Conservation (phyloP, 768 basidiomycete genomes). For the Hygrophorus pudorinus region DNA sequence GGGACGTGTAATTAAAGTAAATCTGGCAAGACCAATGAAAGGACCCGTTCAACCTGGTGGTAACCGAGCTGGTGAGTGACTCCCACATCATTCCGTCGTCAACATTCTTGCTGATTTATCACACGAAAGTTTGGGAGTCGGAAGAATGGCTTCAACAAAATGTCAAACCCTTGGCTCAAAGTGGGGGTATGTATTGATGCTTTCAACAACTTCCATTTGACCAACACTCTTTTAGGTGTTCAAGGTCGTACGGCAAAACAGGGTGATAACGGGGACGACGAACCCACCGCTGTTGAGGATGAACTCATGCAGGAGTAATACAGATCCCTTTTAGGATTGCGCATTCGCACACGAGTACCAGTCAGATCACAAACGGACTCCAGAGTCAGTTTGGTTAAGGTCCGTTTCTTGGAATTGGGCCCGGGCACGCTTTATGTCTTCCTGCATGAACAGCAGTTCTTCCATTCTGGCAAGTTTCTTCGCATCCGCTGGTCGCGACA, state of each 20-base stretch:
- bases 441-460: constrained; percentile 87
- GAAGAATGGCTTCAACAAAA: constrained; percentile 88
- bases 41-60: constrained; percentile 52
- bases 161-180: constrained; percentile 66
- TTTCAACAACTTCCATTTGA: neutral
- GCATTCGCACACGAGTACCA: neutral
- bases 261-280: constrained; percentile 17
- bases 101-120: constrained; percentile 2
- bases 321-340: neutral
- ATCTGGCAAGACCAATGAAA: constrained; percentile 78
- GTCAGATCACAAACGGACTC: neutral
- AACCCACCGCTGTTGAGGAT: constrained; percentile 24
- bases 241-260: constrained; percentile 39
- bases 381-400: constrained; percentile 26
- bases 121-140: constrained; percentile 80
- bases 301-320: constrained; percentile 61
- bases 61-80: constrained; percentile 64
- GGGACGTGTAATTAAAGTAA: constrained; percentile 72
- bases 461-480: constrained; percentile 91
- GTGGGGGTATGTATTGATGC: constrained; percentile 45
- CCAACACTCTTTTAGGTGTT: constrained; percentile 28
- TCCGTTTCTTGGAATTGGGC: constrained; percentile 58
- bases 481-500: constrained; percentile 80
- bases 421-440: constrained; percentile 84
- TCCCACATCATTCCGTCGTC: neutral